These are phyloP conservation scores for cucumber (Cucumis sativus) DNA, from an alignment of 306 rosid genomes.

Conservation along the genomic window DNA sequence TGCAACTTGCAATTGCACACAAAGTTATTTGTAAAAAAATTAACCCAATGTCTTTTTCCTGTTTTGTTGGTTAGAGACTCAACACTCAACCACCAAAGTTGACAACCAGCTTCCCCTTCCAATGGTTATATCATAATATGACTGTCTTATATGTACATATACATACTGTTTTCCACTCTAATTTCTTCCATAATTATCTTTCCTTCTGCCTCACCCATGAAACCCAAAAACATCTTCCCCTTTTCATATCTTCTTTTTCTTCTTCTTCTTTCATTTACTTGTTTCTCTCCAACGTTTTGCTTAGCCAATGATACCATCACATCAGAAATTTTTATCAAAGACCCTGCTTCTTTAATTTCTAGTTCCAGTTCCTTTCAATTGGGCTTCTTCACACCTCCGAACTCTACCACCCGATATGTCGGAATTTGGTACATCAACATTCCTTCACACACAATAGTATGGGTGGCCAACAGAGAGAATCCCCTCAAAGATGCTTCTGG, in stretches of 20 bases:
- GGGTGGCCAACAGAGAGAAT: conserved; percentile 13
- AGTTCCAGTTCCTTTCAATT: not conserved
- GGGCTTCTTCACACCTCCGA: not conserved
- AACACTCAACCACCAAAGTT: too few species aligned
- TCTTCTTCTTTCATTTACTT: not conserved
- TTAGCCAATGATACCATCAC: not conserved
- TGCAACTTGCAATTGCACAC: too few species aligned
- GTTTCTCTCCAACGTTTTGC: not conserved
- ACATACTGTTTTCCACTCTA: not conserved
- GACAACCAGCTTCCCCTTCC: too few species aligned
- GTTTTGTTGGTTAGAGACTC: too few species aligned
- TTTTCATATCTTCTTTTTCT: not conserved
- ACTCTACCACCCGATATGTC: not conserved
- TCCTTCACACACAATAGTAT: not conserved
- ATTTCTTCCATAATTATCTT: not conserved
- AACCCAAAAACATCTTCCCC: not conserved
- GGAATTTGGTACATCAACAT: conserved; percentile 4
- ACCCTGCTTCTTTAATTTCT: not conserved
- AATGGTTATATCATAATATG: too few species aligned
- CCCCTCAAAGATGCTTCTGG: conserved; percentile 9
- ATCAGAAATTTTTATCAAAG: not conserved
- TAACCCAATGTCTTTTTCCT: too few species aligned
- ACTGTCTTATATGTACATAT: too few species aligned
- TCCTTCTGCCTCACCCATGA: not conserved
- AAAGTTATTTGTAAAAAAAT: too few species aligned